These are phyloP conservation scores for Acacia confusa DNA, from an alignment of 306 rosid genomes.

Conservation along the genomic window DNA sequence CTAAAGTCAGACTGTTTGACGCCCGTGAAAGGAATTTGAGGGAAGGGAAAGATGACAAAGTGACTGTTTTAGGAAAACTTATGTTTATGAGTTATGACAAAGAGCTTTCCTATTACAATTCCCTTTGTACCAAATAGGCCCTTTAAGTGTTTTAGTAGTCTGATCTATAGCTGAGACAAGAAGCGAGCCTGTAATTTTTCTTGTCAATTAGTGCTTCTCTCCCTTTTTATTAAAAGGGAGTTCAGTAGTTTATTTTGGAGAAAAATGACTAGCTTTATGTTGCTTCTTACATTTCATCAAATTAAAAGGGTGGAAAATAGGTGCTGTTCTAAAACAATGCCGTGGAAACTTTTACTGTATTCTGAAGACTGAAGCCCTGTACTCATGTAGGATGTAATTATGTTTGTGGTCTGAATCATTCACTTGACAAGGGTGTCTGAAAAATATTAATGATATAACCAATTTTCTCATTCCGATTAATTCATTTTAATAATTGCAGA, in stretches of 20 bases:
- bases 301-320: background rate
- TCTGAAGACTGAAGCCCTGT: background rate
- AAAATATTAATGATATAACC: background rate
- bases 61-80: background rate
- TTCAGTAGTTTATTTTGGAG: background rate
- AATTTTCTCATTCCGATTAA: background rate
- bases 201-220: background rate
- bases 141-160: background rate
- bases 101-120: background rate
- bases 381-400: background rate
- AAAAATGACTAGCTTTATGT: background rate
- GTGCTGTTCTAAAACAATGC: background rate
- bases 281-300: background rate
- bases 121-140: background rate
- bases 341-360: background rate
- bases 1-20: conserved; percentile 15
- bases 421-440: background rate
- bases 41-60: background rate
- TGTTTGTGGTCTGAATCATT: background rate
- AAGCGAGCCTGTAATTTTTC: background rate
- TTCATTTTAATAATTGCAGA: background rate
- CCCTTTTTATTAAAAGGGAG: background rate
- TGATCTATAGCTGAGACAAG: background rate
- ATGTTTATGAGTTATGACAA: no score
- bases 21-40: background rate